Evolutionary conservation across 2,329 filamentous ascomycete species (phyloP).

Genomic region (Parastagonospora nodorum): DNA sequence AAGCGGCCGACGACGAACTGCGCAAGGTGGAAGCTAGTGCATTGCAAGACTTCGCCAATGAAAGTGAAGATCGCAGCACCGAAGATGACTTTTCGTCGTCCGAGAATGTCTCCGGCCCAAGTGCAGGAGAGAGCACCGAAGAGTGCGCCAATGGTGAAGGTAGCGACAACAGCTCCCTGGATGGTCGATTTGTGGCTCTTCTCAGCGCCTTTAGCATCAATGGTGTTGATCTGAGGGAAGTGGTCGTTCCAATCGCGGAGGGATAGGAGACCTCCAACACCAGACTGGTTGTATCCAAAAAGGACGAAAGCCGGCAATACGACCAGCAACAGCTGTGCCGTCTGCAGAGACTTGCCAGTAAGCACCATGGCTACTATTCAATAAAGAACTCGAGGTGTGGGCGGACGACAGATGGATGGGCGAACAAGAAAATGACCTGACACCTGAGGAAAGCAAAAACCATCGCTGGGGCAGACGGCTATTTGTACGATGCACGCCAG

Average conservation of each 20-base stretch:
- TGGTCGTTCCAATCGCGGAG: constrained; percentile 47
- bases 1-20: constrained; percentile 55
- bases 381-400: no score
- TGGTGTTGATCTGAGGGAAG: constrained; percentile 58
- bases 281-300: constrained; percentile 60
- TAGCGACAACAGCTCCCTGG: constrained; percentile 53
- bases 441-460: background rate
- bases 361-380: constrained; percentile 16
- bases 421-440: background rate
- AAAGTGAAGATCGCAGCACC: constrained; percentile 48
- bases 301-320: constrained; percentile 52
- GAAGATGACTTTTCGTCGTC: constrained; percentile 53
- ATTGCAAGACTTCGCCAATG: constrained; percentile 52
- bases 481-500: background rate
- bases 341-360: constrained; percentile 33
- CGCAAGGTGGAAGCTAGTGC: constrained; percentile 51
- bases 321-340: constrained; percentile 44
- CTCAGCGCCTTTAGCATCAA: constrained; percentile 48
- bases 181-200: constrained; percentile 53
- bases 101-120: constrained; percentile 52
- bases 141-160: constrained; percentile 54
- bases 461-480: background rate
- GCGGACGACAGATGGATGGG: constrained; percentile 1
- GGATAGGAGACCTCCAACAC: constrained; percentile 55
- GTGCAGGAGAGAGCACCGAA: constrained; percentile 54